Percentiles rank a stretch among this genome's conserved stretches.
Evolutionary conservation across 352 stramenopile species (phyloP).

Genomic region (Phytophthora tubulina): DNA sequence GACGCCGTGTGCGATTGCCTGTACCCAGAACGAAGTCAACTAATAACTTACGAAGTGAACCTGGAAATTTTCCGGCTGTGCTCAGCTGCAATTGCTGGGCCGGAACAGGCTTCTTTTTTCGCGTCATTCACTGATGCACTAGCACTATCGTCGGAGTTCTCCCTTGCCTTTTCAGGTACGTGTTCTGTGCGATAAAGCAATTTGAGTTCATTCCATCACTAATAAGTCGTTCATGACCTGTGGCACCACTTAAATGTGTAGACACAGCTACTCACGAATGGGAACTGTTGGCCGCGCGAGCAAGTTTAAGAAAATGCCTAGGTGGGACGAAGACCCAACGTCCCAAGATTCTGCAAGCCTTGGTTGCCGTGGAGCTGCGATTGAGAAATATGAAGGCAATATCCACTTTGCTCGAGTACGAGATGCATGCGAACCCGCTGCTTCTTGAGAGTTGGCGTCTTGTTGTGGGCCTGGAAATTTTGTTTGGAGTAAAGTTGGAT

Average conservation of each 20-base stretch:
- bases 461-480: conserved; percentile 59
- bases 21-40: conserved; percentile 48
- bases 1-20: conserved; percentile 54
- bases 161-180: conserved; percentile 57
- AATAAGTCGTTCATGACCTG: conserved; percentile 2
- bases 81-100: conserved; percentile 30
- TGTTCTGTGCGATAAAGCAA: conserved; percentile 4
- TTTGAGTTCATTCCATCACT: neutral
- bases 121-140: conserved; percentile 44
- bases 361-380: conserved; percentile 54
- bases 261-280: conserved; percentile 55
- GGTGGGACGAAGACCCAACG: conserved; percentile 40
- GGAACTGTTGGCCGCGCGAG: conserved; percentile 56
- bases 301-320: conserved; percentile 48
- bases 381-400: conserved; percentile 54
- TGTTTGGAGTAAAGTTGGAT: conserved; percentile 52
- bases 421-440: conserved; percentile 49
- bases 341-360: conserved; percentile 45
- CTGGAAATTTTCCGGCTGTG: conserved; percentile 57
- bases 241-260: conserved; percentile 23
- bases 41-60: conserved; percentile 42
- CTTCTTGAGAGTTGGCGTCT: conserved; percentile 60
- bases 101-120: conserved; percentile 49
- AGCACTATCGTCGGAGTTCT: conserved; percentile 49
- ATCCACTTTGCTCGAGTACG: conserved; percentile 45